Conservation (phyloP, 2,329 filamentous ascomycete species). For the Capronia epimyces region DNA sequence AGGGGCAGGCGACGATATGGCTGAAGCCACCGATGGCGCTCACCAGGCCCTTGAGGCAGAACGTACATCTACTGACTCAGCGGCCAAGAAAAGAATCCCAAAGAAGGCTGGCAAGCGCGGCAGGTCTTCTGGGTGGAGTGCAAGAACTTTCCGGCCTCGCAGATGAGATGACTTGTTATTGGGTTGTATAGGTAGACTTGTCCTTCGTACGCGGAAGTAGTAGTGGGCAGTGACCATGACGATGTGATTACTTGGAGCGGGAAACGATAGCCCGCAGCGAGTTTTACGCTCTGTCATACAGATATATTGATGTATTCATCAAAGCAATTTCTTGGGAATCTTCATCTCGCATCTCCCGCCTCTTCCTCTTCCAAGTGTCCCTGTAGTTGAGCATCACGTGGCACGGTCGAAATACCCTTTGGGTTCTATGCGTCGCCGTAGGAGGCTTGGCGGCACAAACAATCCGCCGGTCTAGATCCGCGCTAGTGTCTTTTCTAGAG, state of each 20-base stretch:
- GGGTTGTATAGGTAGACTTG: slow-evolving; percentile 9
- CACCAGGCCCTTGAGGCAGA: slow-evolving; percentile 1
- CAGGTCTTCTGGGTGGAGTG: slow-evolving; percentile 14
- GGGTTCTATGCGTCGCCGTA: not conserved
- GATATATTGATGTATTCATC: not conserved
- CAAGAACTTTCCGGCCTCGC: slow-evolving; percentile 16
- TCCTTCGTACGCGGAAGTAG: not conserved
- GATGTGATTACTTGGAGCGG: no score
- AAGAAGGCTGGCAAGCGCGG: slow-evolving; percentile 10
- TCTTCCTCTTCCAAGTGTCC: not conserved
- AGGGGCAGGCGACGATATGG: slow-evolving; percentile 45
- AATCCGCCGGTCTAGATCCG: slow-evolving; percentile 8
- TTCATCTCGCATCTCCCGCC: not conserved
- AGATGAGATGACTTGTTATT: slow-evolving; percentile 10
- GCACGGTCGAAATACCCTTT: not conserved
- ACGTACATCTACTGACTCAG: slow-evolving; percentile 1
- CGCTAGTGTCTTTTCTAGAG: not conserved
- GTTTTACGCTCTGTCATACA: not conserved
- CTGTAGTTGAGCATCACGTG: not conserved
- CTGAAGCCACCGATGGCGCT: slow-evolving; percentile 3
- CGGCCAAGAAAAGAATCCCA: slow-evolving; percentile 9
- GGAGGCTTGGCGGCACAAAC: slow-evolving; percentile 6
- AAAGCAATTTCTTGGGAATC: not conserved
- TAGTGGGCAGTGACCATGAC: not conserved
- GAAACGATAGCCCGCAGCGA: not conserved